Conservation (phyloP, 2,329 filamentous ascomycete genomes). For the Aureobasidium namibiae region DNA sequence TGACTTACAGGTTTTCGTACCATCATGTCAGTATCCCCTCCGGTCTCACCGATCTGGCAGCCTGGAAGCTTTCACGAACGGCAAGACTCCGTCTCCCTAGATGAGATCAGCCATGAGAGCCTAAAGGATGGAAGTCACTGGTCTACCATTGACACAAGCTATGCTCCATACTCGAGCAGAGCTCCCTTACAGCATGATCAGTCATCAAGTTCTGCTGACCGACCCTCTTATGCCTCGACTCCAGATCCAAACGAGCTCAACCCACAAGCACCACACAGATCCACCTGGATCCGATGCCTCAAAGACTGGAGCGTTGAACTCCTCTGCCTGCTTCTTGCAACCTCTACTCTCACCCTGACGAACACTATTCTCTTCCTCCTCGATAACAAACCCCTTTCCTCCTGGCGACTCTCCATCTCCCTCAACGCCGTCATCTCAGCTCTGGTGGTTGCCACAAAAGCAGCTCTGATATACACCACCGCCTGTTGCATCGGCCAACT, state of each 20-base stretch:
- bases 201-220: background rate
- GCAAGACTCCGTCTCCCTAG: background rate
- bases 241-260: too few species aligned
- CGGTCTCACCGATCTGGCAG: background rate
- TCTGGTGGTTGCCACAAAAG: background rate
- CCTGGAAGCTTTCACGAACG: background rate
- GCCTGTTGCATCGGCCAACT: constrained; percentile 2
- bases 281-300: background rate
- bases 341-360: background rate
- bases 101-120: background rate
- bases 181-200: background rate
- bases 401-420: background rate
- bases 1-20: background rate
- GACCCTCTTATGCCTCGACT: too few species aligned
- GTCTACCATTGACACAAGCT: background rate
- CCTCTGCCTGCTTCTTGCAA: background rate
- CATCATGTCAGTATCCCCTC: background rate
- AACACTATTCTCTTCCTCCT: background rate
- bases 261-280: background rate
- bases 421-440: background rate
- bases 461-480: background rate
- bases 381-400: background rate
- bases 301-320: background rate
- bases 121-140: background rate
- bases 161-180: background rate